phyloP scores from a whole-genome alignment of 257 asterid species.

The Capsicum rhomboideum region DNA sequence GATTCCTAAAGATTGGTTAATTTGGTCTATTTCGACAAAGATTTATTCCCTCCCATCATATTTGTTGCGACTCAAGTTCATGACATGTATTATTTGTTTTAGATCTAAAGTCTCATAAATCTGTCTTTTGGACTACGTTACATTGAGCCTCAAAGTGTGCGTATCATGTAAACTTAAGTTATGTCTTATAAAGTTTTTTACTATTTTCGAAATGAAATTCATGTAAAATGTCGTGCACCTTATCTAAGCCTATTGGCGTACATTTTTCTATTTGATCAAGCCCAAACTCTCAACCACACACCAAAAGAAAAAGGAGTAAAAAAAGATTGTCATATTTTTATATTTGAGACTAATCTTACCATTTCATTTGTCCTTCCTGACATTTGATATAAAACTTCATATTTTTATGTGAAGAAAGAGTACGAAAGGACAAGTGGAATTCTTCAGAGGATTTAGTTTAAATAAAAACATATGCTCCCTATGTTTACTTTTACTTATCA shows the following conservation, averaged over 20 bases:
- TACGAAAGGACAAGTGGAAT: not conserved
- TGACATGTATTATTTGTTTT: not conserved
- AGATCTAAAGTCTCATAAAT: fast-evolving
- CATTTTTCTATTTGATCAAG: too few relatives aligned
- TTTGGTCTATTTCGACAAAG: not conserved
- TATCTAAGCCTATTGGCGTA: too few relatives aligned
- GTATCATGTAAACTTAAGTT: not conserved
- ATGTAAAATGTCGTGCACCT: too few relatives aligned
- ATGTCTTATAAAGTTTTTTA: not conserved
- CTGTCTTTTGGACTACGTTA: not conserved
- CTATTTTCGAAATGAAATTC: not conserved
- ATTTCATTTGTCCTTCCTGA: not conserved
- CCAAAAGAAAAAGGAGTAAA: too few relatives aligned
- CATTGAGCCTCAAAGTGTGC: not conserved
- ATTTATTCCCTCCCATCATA: not conserved
- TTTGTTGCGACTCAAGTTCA: not conserved
- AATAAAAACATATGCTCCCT: too few relatives aligned
- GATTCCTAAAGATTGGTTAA: not conserved
- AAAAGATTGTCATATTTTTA: too few relatives aligned
- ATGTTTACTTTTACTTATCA: too few relatives aligned
- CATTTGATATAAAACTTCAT: not conserved
- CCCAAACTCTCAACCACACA: too few relatives aligned
- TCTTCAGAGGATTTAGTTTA: not conserved
- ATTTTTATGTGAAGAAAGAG: not conserved
- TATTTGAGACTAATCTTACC: too few relatives aligned